Conservation (phyloP, 345 rosid species). For the Eucalyptus victrix region DNA sequence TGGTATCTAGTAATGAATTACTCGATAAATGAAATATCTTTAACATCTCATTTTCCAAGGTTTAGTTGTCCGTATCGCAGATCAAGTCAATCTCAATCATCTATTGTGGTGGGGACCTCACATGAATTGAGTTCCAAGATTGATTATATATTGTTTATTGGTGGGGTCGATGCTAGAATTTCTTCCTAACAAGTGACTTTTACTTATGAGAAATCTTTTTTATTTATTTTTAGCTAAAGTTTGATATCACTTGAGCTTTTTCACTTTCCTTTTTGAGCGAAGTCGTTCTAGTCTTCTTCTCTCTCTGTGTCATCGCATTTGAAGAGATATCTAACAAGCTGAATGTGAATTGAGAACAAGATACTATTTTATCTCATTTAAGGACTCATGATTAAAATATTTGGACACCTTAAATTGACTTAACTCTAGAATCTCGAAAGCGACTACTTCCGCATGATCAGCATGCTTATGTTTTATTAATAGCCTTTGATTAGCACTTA, state of each 20-base stretch:
- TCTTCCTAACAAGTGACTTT: background rate
- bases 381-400: background rate
- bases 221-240: background rate
- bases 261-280: background rate
- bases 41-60: background rate
- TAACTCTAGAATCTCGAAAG: background rate
- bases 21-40: background rate
- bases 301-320: background rate
- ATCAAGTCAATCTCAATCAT: background rate
- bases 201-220: fast-evolving
- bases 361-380: background rate
- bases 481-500: background rate
- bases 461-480: background rate
- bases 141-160: background rate
- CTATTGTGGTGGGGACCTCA: background rate
- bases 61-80: background rate
- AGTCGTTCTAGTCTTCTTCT: background rate
- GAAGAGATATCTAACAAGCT: background rate
- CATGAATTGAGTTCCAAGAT: background rate
- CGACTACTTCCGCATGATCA: background rate
- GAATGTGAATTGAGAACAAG: background rate
- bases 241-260: background rate
- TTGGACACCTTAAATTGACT: background rate
- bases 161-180: background rate
- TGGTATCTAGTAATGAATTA: background rate